Conservation (phyloP, 495 filamentous ascomycete species). For the Tuber indicum region DNA sequence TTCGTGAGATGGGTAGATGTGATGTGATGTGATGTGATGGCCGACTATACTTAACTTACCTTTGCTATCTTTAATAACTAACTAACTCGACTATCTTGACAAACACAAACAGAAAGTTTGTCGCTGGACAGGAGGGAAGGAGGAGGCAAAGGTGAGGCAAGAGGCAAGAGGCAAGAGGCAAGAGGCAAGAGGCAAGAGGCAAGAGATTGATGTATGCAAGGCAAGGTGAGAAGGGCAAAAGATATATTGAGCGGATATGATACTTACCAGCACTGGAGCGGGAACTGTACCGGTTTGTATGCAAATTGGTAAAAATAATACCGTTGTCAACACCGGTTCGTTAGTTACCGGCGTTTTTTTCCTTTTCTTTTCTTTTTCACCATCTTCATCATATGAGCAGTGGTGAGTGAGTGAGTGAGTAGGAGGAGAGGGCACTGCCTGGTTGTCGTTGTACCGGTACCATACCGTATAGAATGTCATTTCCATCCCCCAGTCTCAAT, state of each 20-base stretch:
- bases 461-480: background rate
- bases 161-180: background rate
- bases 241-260: background rate
- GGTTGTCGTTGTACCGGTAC: background rate
- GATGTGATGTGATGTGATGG: background rate
- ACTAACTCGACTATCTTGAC: background rate
- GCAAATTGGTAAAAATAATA: background rate
- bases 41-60: background rate
- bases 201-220: background rate
- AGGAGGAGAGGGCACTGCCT: background rate
- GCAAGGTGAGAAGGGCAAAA: background rate
- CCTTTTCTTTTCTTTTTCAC: too few species aligned
- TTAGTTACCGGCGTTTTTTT: background rate
- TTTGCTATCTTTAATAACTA: background rate
- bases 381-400: background rate
- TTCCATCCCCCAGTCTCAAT: background rate
- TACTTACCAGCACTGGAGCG: background rate
- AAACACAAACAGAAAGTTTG: background rate
- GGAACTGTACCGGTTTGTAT: background rate
- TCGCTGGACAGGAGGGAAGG: background rate
- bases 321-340: background rate
- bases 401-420: background rate
- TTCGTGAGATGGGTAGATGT: background rate
- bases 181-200: background rate
- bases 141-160: constrained; percentile 2